Conservation (phyloP, 192 early-diverging fungal genomes). For the Linnemannia elongata region DNA sequence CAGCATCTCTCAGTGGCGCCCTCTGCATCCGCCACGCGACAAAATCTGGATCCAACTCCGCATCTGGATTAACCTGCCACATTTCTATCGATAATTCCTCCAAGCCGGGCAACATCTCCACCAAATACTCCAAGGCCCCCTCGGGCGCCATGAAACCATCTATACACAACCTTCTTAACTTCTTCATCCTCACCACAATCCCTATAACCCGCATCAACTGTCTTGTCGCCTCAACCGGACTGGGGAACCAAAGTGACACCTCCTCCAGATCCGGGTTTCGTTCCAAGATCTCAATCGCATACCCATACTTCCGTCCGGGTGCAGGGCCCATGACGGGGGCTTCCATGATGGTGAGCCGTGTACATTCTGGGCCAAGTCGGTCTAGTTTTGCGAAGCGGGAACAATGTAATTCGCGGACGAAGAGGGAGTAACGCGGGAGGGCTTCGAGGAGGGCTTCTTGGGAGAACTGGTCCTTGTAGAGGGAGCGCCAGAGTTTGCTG, state of each 20-base stretch:
- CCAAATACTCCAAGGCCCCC: neutral
- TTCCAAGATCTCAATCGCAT: neutral
- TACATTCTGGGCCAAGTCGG: neutral
- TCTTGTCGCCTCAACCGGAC: neutral
- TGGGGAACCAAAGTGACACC: neutral
- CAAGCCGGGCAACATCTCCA: slow-evolving; percentile 8
- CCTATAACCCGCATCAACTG: neutral
- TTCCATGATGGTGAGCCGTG: neutral
- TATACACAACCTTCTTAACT: slow-evolving; percentile 6
- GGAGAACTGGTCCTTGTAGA: slow-evolving; percentile 37
- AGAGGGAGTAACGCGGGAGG: slow-evolving; percentile 29
- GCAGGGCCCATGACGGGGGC: neutral
- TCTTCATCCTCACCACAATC: neutral
- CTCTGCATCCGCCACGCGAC: neutral
- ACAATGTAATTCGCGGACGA: slow-evolving; percentile 32
- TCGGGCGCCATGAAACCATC: neutral
- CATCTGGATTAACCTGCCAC: neutral
- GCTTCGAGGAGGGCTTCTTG: slow-evolving; percentile 14
- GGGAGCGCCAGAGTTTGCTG: slow-evolving; percentile 31
- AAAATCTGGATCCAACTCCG: neutral
- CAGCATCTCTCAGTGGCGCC: neutral
- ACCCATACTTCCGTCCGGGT: neutral
- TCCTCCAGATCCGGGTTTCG: slow-evolving; percentile 24
- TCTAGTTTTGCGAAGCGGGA: neutral
- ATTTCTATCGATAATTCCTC: neutral